These are phyloP conservation scores for Fomitopsis betulina DNA, from an alignment of 1,284 basidiomycete genomes.

Conservation along the genomic window DNA sequence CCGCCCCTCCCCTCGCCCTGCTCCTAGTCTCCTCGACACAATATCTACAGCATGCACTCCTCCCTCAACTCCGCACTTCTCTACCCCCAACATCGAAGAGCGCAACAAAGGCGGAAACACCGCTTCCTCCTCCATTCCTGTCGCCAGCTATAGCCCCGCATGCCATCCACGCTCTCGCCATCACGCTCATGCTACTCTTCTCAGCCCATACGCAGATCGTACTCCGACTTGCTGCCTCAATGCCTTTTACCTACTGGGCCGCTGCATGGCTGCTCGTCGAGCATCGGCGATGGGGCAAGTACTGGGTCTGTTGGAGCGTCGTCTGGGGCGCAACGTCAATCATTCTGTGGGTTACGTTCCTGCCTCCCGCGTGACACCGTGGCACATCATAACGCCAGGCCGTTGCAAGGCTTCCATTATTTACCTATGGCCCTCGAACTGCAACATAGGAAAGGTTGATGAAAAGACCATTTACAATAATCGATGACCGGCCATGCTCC, in stretches of 20 bases:
- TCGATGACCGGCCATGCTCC: too few relatives aligned
- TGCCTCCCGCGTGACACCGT: slow-evolving; percentile 75
- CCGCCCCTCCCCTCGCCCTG: slow-evolving; percentile 63
- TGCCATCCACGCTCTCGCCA: slow-evolving; percentile 60
- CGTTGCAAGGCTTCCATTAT: too few relatives aligned
- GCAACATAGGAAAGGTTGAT: neutral
- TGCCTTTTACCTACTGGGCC: slow-evolving; percentile 86
- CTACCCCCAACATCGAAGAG: neutral
- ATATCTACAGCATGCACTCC: slow-evolving; percentile 29
- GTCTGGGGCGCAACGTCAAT: slow-evolving; percentile 72
- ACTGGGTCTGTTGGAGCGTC: slow-evolving; percentile 71
- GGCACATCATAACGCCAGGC: neutral
- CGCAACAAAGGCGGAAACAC: slow-evolving; percentile 1
- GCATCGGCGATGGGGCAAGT: slow-evolving; percentile 38
- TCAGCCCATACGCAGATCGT: slow-evolving; percentile 89
- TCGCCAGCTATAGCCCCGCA: slow-evolving; percentile 50
- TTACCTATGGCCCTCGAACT: too few relatives aligned
- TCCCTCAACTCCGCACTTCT: slow-evolving; percentile 1
- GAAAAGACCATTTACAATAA: neutral
- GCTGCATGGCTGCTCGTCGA: slow-evolving; percentile 60
- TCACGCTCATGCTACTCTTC: slow-evolving; percentile 66
- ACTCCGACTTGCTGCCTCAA: slow-evolving; percentile 73
- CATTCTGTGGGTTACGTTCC: slow-evolving; percentile 83
- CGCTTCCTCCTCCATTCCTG: slow-evolving; percentile 23
- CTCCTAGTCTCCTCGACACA: slow-evolving; percentile 41